Evolutionary conservation across 2,329 filamentous ascomycete genomes (phyloP).

Genomic region (Phoma sp.): DNA sequence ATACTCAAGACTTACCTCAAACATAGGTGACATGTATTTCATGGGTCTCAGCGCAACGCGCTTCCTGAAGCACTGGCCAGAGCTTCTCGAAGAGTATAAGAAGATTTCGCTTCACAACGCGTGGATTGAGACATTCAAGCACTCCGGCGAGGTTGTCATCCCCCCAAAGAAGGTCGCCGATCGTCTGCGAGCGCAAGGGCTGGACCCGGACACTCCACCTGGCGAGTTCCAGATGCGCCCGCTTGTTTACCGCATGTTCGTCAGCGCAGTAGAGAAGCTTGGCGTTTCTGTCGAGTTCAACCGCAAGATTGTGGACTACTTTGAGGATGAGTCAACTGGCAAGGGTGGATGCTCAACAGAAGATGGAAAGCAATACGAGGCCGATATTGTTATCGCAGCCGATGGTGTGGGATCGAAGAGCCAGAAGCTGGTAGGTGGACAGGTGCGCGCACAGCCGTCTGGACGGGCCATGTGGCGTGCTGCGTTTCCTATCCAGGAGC

Average conservation of each 20-base stretch:
- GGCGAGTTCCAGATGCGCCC: constrained; percentile 64
- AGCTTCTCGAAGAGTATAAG: constrained; percentile 59
- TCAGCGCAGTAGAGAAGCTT: constrained; percentile 55
- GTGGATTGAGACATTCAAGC: constrained; percentile 64
- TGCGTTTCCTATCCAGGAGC: constrained; percentile 51
- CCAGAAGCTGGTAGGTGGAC: constrained; percentile 53
- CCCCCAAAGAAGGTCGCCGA: constrained; percentile 58
- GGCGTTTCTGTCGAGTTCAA: constrained; percentile 54
- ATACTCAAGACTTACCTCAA: neutral
- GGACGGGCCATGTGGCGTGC: constrained; percentile 51
- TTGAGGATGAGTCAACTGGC: constrained; percentile 49
- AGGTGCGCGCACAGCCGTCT: constrained; percentile 50
- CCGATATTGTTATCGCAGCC: constrained; percentile 50
- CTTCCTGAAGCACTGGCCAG: constrained; percentile 63
- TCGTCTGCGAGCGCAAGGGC: constrained; percentile 54
- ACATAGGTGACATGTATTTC: constrained; percentile 64
- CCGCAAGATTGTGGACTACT: constrained; percentile 52
- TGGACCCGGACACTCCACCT: constrained; percentile 58
- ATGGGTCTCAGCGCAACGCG: constrained; percentile 63
- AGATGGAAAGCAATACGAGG: constrained; percentile 52
- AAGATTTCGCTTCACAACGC: constrained; percentile 60
- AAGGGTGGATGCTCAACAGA: constrained; percentile 47
- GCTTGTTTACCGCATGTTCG: constrained; percentile 63
- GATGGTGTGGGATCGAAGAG: constrained; percentile 55
- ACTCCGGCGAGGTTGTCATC: constrained; percentile 59